Evolutionary conservation across 768 basidiomycete genomes (phyloP), one percentile per base, ranked within the genome.

Genomic region (Fomitopsis serialis): DNA sequence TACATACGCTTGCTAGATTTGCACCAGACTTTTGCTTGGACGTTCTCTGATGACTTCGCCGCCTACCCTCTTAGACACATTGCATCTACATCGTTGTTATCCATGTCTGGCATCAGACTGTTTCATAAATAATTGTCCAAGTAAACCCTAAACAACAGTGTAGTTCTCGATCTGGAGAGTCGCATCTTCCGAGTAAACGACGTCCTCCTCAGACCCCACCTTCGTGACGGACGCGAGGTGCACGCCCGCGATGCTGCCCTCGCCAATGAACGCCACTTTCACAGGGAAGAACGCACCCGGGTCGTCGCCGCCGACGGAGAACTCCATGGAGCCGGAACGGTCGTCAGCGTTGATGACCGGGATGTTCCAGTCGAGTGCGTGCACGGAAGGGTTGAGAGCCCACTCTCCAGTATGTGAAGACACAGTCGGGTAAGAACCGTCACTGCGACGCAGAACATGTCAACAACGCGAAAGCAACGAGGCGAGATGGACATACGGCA

Each of bases 201-300:
- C 73, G n/a, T 77, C 70, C 44, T 78, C 79, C 2, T 72, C 72
- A 32, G 66, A 68, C 22, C 71, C 78, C 21, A 84, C 70, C 48
- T 76, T 78, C n/a, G 74, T 78, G 35, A 88, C 84, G 27, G 68
- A 72, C 2, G 69, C 75, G 15, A 95, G 80, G 25, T 74, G 77
- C 36, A 97, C 76, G 21, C 93, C 91, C 0, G 87, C 85, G 56
- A 96, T 68, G 61, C 87, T 90, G 8, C 90, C 89, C 59, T 87
- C 79, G 0, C 83, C 87, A 47, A 87, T 82, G 63, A 98, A 98
- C 1, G 77, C 70, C 1, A 96, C 85, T 34, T 78, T 77, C 46
- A 99, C 92, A 2, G 96, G 95, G 90, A 98, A 99, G 75, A 97
- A 96, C 10, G 79, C 80, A 3, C 81, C 84, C 0, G 77, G 70